A percentile compares a stretch with the other conserved stretches of the same genome.
phyloP scores from a whole-genome alignment of 352 stramenopile genomes.

The Thalassiosira mediterranea region DNA sequence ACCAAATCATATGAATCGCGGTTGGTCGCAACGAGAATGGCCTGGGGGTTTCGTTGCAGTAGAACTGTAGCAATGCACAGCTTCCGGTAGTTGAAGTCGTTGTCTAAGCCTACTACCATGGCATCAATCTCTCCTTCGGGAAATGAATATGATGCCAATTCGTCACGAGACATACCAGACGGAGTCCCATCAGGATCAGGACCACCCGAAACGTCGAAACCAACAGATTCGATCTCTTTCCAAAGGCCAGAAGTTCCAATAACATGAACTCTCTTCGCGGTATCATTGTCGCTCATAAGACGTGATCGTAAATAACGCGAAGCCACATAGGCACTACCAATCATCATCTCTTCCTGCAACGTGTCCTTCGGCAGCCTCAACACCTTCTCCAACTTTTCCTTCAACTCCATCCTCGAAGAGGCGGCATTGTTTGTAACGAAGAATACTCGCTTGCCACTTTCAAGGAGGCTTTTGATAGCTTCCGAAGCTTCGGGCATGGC shows the following conservation, averaged over 20 bases:
- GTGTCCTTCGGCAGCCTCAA: conserved; percentile 36
- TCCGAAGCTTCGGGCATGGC: conserved; percentile 57
- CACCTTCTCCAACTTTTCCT: conserved; percentile 63
- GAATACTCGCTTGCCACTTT: conserved; percentile 61
- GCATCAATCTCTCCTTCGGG: conserved; percentile 66
- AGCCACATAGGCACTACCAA: conserved; percentile 67
- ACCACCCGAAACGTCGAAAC: conserved; percentile 61
- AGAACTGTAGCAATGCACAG: conserved; percentile 79
- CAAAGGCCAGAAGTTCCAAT: conserved; percentile 71
- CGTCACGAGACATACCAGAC: conserved; percentile 68
- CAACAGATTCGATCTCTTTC: conserved; percentile 59
- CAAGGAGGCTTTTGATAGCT: conserved; percentile 49
- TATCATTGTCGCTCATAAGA: conserved; percentile 26
- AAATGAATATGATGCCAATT: conserved; percentile 70
- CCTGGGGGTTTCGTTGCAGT: conserved; percentile 71
- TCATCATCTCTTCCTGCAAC: conserved; percentile 74
- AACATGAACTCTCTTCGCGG: conserved; percentile 58
- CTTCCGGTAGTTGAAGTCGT: conserved; percentile 82
- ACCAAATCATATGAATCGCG: conserved; percentile 82
- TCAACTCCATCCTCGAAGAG: conserved; percentile 60
- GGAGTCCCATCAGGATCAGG: conserved; percentile 27
- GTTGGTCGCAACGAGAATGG: conserved; percentile 82
- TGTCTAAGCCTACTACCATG: conserved; percentile 81
- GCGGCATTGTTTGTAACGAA: conserved; percentile 82
- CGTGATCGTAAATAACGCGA: conserved; percentile 60